Evolutionary conservation across 2,329 filamentous ascomycete genomes (phyloP), one percentile per base, ranked within the genome.

Genomic region (Cladorrhinum sp.): DNA sequence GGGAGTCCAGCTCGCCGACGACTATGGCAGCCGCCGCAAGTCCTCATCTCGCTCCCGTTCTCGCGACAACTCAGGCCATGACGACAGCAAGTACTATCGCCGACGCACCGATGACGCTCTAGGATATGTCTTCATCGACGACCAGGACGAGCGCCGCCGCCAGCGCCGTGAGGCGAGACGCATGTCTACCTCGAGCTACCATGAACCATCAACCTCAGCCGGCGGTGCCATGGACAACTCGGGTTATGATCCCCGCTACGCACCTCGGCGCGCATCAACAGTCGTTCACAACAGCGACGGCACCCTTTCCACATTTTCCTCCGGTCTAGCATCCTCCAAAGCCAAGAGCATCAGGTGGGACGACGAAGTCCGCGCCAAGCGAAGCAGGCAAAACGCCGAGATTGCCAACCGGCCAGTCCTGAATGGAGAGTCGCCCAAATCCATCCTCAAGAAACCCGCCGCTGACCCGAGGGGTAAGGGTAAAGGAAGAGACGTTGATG

Each of bases 361-460:
- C 45, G 72, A 73, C 63, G 62, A 72, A 56, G 60, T 70, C 64
- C 61, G 61, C 59, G 66, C 50, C 51, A 59, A 54, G 60, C 64
- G 63, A 9, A 65, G 61, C 50, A 45, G 60, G 32, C 72, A 73
- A 9, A 74, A 74, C 58, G 69, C 66, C 51, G 67, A 68, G 60
- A 74, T 74, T 61, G 57, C 62, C 48, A 62, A 50, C 51, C 71
- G 72, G 6, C 66, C 69, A 62, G 59, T 64, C 65, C 51, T 51
- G n/a, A 51, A 58, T 32, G 60, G 57, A 20, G 60, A 63, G 52
- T 20, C 41, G 8, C 63, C 69, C 27, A 73, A 72, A 66, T 66
- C 70, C 4, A 73, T 73, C 49, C 65, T 74, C 9, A 74, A 74
- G 68, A 69, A 61, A 23, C 54, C 54, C 4, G 16, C n/a, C 16